Base-by-base conservation (phyloP, 2,329 filamentous ascomycete species). In the Dactylellina sp. region DNA sequence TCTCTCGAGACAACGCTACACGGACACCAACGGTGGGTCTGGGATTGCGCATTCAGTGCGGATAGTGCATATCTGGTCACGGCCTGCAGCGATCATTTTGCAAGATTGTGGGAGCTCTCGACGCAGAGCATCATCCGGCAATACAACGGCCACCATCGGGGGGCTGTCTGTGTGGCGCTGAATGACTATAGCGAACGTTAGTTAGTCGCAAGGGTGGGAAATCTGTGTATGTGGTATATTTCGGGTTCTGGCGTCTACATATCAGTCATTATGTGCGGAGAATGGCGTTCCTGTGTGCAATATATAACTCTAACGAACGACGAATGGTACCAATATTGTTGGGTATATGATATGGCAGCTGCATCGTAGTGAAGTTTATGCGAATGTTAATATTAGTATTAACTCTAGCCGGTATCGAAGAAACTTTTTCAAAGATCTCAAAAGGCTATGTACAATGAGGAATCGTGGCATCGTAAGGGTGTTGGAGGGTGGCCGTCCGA, bases 1-100 rank as follows among this genome's bases (percentile, higher is more conserved):
- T 90, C 89, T 7, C 86, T 96, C 18, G 91, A 97, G 81, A 93
- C 92, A 1, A 96, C 92, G 0, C 86, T 97, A 0, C 91, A 91
- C 20, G 92, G 91, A 62, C 93, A 97, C 82, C 93, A 97, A 82
- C 89, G 93, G 61, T 97, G 93, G 93, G 93, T 97, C 0, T 97
- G 93, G 93, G 93, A 97, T 81, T 97, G 93, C 79, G 93, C 93
- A 0, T 97, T 97, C 82, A 94, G 91, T 75, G 93, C 93, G 24
- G 93, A 97, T 80, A 93, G 90, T 35, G 93, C 93, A 0, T 97
- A 97, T 79, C 84, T 97, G 5, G 93, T 97, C 11, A 97, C 93
- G 0, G 93, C 93, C 3, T 97, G 92, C 80, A 94, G 90, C 44
- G 93, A 97, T 80, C 93, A 97, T 81, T 97, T 96, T 80, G 93